Percentiles rank a stretch among this genome's conserved stretches.
Evolutionary conservation across 2,329 filamentous ascomycete species (phyloP).

Genomic region (Talaromyces sp.): DNA sequence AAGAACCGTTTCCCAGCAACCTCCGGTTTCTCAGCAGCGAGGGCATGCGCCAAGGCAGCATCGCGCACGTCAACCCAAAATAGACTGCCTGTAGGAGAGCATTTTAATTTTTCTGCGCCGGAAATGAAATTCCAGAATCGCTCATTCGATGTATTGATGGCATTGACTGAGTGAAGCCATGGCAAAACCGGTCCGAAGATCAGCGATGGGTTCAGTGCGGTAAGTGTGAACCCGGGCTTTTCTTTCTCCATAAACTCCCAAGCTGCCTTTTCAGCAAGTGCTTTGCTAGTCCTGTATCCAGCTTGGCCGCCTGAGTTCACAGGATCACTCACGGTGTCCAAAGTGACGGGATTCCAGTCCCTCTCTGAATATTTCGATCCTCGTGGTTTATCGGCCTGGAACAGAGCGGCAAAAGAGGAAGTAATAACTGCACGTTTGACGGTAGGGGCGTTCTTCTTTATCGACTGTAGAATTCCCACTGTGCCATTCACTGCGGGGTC

Average conservation of each 20-base stretch:
- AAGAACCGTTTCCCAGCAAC: constrained; percentile 24
- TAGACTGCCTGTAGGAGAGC: constrained; percentile 17
- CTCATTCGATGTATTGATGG: constrained; percentile 37
- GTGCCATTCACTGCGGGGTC: constrained; percentile 24
- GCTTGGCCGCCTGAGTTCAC: constrained; percentile 12
- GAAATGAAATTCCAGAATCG: constrained; percentile 22
- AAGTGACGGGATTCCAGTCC: constrained; percentile 49
- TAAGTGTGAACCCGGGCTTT: constrained; percentile 26
- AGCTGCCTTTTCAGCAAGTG: constrained; percentile 21
- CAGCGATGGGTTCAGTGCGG: constrained; percentile 42
- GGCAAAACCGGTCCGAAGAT: constrained; percentile 36
- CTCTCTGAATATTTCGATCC: constrained; percentile 41
- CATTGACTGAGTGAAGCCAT: constrained; percentile 10
- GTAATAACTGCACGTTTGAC: constrained; percentile 46
- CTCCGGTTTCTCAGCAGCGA: constrained; percentile 18
- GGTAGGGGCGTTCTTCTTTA: constrained; percentile 17
- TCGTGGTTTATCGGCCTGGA: constrained; percentile 26
- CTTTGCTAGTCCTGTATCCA: constrained; percentile 52
- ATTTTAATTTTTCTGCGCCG: constrained; percentile 10
- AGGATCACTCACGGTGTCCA: constrained; percentile 34
- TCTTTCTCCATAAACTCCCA: constrained; percentile 21
- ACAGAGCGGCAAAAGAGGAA: constrained; percentile 48
- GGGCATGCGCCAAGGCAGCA: constrained; percentile 27
- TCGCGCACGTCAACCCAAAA: constrained; percentile 28
- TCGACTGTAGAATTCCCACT: constrained; percentile 18